Percentiles rank a stretch among this genome's conserved stretches.
phyloP scores from a whole-genome alignment of 305 asterid species.

The Fraxinus nigra region DNA sequence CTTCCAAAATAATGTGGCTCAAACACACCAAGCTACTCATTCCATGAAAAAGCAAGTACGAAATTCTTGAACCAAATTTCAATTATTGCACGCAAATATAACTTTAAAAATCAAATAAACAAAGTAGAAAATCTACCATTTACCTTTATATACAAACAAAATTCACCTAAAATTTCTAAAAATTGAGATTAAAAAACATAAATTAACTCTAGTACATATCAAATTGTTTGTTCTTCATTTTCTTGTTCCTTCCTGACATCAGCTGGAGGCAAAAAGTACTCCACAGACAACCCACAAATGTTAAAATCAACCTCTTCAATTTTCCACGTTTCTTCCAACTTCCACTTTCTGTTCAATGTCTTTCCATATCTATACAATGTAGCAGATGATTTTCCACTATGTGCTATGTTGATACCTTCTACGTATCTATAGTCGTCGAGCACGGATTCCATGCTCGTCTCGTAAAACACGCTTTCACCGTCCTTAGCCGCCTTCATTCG shows the following conservation, averaged over 20 bases:
- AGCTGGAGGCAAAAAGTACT: constrained; percentile 78
- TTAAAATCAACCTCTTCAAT: constrained; percentile 88
- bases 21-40: not conserved
- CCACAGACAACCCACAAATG: constrained; percentile 56
- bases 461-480: constrained; percentile 74
- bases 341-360: constrained; percentile 69
- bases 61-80: not conserved
- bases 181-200: not conserved
- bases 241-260: constrained; percentile 33
- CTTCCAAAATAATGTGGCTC: no score
- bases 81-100: not conserved
- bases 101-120: not conserved
- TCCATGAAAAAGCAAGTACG: not conserved
- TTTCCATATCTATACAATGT: constrained; percentile 77
- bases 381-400: constrained; percentile 63
- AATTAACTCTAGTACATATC: constrained; percentile 15
- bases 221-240: constrained; percentile 24
- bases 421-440: constrained; percentile 65
- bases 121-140: not conserved
- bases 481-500: constrained; percentile 53
- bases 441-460: constrained; percentile 73
- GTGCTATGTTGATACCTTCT: constrained; percentile 82
- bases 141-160: not conserved
- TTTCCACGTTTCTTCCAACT: constrained; percentile 76
- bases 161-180: not conserved